phyloP scores from a whole-genome alignment of 1,284 basidiomycete species.

The Cryptococcus deneoformans region DNA sequence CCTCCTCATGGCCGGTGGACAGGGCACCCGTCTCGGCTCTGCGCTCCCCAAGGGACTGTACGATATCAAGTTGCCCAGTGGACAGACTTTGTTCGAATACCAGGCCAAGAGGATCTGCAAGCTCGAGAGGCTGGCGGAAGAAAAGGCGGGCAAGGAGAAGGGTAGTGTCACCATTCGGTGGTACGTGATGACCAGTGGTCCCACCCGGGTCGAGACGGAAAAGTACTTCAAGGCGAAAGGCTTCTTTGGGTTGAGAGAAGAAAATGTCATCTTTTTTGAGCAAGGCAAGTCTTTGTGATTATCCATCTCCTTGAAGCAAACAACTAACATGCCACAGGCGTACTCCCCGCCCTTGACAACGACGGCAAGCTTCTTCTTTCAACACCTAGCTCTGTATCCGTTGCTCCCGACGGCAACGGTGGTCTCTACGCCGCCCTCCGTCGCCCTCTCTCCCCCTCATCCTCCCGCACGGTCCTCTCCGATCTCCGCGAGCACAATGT shows the following conservation, averaged over 20 bases:
- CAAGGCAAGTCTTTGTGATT: constrained; percentile 64
- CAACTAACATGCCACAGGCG: constrained; percentile 58
- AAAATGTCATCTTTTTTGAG: constrained; percentile 92
- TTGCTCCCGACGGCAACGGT: constrained; percentile 97
- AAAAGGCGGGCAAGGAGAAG: constrained; percentile 56
- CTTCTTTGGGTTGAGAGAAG: constrained; percentile 78
- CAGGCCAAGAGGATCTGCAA: constrained; percentile 92
- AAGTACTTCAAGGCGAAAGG: constrained; percentile 74
- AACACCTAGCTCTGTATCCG: constrained; percentile 70
- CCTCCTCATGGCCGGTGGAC: constrained; percentile 95
- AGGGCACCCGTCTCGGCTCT: constrained; percentile 92
- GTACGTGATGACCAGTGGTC: constrained; percentile 99
- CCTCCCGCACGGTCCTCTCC: constrained; percentile 69
- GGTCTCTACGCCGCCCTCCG: constrained; percentile 94
- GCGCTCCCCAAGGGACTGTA: constrained; percentile 96
- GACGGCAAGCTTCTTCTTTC: constrained; percentile 94
- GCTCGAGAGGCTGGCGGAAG: constrained; percentile 70
- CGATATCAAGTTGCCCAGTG: constrained; percentile 89
- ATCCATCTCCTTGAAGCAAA: constrained; percentile 10
- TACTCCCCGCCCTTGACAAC: constrained; percentile 89
- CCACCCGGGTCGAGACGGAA: constrained; percentile 84
- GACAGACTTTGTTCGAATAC: constrained; percentile 92
- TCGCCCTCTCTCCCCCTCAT: constrained; percentile 62
- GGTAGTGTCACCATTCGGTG: constrained; percentile 71
- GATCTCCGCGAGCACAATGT: constrained; percentile 77